phyloP scores from a whole-genome alignment of 2,329 filamentous ascomycete species.

The Fusarium caatingaense region DNA sequence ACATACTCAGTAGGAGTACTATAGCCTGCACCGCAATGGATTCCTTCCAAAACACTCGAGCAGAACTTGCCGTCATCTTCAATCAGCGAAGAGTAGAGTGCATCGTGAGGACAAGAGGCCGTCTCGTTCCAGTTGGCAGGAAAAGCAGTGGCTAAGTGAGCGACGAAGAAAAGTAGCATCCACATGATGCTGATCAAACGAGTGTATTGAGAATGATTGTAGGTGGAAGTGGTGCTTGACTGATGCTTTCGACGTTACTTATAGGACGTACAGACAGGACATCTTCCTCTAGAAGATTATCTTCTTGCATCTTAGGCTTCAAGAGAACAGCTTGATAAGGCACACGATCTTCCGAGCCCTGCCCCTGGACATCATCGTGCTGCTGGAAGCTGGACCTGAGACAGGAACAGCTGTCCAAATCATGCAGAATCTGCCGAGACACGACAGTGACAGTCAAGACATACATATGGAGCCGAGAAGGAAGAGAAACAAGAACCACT shows the following conservation, averaged over 20 bases:
- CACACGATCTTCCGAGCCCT: not conserved
- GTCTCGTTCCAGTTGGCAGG: slow-evolving; percentile 34
- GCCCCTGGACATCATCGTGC: not conserved
- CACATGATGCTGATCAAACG: slow-evolving; percentile 39
- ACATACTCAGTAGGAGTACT: slow-evolving; percentile 48
- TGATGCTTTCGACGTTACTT: slow-evolving; percentile 28
- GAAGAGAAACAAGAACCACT: not conserved
- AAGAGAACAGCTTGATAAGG: not conserved
- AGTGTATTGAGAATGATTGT: slow-evolving; percentile 18
- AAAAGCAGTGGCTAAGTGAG: slow-evolving; percentile 15
- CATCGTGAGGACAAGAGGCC: slow-evolving; percentile 44
- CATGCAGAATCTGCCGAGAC: slow-evolving; percentile 37
- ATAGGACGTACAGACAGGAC: slow-evolving; percentile 20
- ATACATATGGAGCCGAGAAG: slow-evolving; percentile 10
- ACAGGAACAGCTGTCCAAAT: slow-evolving; percentile 6
- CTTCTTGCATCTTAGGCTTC: not conserved
- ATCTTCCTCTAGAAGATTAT: not conserved
- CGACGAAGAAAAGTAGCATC: slow-evolving; percentile 31
- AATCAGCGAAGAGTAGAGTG: slow-evolving; percentile 48
- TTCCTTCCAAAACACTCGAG: slow-evolving; percentile 44
- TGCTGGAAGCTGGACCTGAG: not conserved
- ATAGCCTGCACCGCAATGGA: slow-evolving; percentile 37
- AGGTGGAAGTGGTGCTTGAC: not conserved
- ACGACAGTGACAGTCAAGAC: slow-evolving; percentile 9
- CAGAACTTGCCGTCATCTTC: slow-evolving; percentile 47